Evolutionary conservation across 768 basidiomycete genomes (phyloP).

Genomic region (Lepiota subincarnata): DNA sequence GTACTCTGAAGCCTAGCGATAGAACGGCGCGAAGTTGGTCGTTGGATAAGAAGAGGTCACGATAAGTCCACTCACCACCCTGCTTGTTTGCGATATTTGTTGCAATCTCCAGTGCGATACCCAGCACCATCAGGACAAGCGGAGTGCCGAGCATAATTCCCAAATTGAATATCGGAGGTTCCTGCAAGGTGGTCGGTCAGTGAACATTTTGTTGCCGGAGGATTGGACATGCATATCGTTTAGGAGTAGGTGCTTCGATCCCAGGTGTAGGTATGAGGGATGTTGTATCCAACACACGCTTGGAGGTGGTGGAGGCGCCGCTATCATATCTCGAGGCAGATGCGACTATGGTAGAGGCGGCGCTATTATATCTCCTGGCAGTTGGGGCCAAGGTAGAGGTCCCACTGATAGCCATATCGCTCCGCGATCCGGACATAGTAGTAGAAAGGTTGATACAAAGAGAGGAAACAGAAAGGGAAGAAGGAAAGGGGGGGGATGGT

Average conservation of each 20-base stretch:
- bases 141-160: conserved; percentile 35
- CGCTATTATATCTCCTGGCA: neutral
- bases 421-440: conserved; percentile 1
- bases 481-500: neutral
- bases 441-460: neutral
- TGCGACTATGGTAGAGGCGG: neutral
- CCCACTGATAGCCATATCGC: neutral
- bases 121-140: conserved; percentile 41
- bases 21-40: neutral
- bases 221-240: conserved; percentile 39
- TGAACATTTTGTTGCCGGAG: neutral
- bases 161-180: conserved; percentile 31
- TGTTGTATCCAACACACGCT: conserved; percentile 40
- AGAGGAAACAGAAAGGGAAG: neutral
- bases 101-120: conserved; percentile 44
- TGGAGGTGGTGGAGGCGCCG: conserved; percentile 15
- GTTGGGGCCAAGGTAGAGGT: neutral
- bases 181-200: conserved; percentile 16
- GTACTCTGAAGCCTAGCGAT: conserved; percentile 50
- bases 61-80: conserved; percentile 30
- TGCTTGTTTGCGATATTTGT: conserved; percentile 36
- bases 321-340: neutral
- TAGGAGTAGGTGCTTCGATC: conserved; percentile 22
- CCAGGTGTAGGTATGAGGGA: conserved; percentile 47
- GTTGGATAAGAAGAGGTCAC: neutral